Evolutionary conservation across 139 green algal genomes (phyloP), one percentile per base, ranked within the genome.

Genomic region (Gonium pectorale): DNA sequence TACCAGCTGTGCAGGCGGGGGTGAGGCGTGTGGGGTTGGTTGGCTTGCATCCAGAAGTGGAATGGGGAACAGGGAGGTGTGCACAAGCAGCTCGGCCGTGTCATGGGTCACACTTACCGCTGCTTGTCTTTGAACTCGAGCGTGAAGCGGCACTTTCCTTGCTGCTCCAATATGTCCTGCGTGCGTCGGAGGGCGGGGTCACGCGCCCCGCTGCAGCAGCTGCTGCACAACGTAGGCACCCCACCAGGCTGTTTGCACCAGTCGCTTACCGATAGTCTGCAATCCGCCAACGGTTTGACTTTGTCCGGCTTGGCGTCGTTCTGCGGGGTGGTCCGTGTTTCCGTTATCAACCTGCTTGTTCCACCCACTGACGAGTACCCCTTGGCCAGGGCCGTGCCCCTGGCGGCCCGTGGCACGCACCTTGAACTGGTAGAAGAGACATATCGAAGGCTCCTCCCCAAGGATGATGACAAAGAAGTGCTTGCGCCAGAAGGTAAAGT

Each of bases 121-220:
- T 73, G 40, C 62, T 74, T 73, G 64, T 85, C 64, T 3, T 67
- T 77, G 64, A 85, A 85, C 63, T 85, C 79, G 3, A 85, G 40
- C n/a, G 79, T 77, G 46, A 85, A 85, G 17, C 51, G 41, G 46
- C 59, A 85, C 4, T 49, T 64, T 11, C 79, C 79, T 31, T 75
- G 46, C 49, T 85, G 46, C 64, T 85, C 64, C 46, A 75, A 0
- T 0, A 85, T 46, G 46, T 85, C 79, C 79, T 85, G 79, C 41
- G 37, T n/a, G n/a, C n/a, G n/a, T n/a, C n/a, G 67, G 1, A 19
- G 11, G 19, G 22, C 17, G 38, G 15, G 8, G 8, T 2, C n/a
- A 26, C 21, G 21, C 22, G 37, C 7, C 4, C 8, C 1, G 9
- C 67, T 38, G 15, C 26, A 9, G 37, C 38, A 35, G 40, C 21